Conservation (phyloP, 495 filamentous ascomycete species). For the Talaromyces thailandensis region DNA sequence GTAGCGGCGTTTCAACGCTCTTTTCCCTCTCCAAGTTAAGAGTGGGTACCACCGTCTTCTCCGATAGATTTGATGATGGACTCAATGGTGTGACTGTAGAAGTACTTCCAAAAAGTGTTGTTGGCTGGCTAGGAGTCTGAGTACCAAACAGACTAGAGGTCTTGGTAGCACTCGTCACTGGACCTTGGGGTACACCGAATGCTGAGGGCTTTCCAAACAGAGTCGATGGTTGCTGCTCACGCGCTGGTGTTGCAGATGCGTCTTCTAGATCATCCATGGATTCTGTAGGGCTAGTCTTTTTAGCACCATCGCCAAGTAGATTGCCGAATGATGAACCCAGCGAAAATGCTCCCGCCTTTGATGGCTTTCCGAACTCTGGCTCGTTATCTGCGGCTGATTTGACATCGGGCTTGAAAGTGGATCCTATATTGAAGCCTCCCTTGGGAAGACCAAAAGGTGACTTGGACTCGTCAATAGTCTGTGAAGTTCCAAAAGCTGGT, state of each 20-base stretch:
- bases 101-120: constrained; percentile 24
- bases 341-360: constrained; percentile 22
- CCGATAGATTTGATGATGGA: constrained; percentile 27
- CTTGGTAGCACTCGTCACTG: constrained; percentile 16
- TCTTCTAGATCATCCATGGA: constrained; percentile 35
- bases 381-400: constrained; percentile 48
- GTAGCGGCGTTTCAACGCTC: constrained; percentile 44
- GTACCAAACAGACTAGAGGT: constrained; percentile 27
- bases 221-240: constrained; percentile 17
- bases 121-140: constrained; percentile 23
- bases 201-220: constrained; percentile 29
- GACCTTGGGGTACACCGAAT: constrained; percentile 10
- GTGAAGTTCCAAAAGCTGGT: constrained; percentile 23
- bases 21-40: constrained; percentile 11
- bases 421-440: constrained; percentile 61
- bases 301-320: constrained; percentile 13
- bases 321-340: constrained; percentile 22
- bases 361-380: constrained; percentile 37
- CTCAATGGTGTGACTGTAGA: constrained; percentile 11
- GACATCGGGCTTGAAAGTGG: constrained; percentile 72
- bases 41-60: constrained; percentile 23
- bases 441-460: constrained; percentile 43
- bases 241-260: constrained; percentile 9
- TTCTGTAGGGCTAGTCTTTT: constrained; percentile 18
- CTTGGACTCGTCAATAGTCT: constrained; percentile 26